These are phyloP conservation scores for Gomphus sp. DNA, from an alignment of 1,284 basidiomycete genomes.

Conservation along the genomic window DNA sequence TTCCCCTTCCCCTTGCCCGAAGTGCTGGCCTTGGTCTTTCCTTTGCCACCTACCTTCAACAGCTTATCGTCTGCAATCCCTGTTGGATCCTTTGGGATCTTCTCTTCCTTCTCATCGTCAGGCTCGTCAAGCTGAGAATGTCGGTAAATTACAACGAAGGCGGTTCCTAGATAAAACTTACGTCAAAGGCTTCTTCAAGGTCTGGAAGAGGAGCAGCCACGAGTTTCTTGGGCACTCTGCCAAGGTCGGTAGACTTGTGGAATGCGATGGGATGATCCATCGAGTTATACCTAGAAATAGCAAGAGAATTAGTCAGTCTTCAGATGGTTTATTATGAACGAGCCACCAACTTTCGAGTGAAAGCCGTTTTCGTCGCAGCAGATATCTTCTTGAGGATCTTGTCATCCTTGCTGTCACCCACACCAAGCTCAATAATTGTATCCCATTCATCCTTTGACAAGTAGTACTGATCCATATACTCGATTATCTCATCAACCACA, in stretches of 20 bases:
- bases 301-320: too few species aligned
- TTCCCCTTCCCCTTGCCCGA: neutral
- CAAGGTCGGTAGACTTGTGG: constrained; percentile 76
- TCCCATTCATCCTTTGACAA: constrained; percentile 95
- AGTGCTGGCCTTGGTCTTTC: neutral
- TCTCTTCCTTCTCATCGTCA: constrained; percentile 14
- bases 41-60: constrained; percentile 6
- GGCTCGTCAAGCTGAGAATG: constrained; percentile 12
- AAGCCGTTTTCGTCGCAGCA: constrained; percentile 69
- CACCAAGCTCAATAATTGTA: constrained; percentile 85
- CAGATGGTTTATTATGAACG: neutral
- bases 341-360: constrained; percentile 67
- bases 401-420: constrained; percentile 73
- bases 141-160: constrained; percentile 10
- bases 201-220: constrained; percentile 64
- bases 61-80: constrained; percentile 7
- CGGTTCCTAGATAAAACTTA: constrained; percentile 18
- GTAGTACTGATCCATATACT: constrained; percentile 91
- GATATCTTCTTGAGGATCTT: constrained; percentile 78
- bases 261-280: constrained; percentile 86
- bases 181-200: constrained; percentile 78
- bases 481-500: constrained; percentile 76
- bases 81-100: constrained; percentile 4
- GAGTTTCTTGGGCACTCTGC: constrained; percentile 71
- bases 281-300: constrained; percentile 64